Evolutionary conservation across 306 rosid species (phyloP), one percentile per base, ranked within the genome.

Genomic region (Quercus dentata): DNA sequence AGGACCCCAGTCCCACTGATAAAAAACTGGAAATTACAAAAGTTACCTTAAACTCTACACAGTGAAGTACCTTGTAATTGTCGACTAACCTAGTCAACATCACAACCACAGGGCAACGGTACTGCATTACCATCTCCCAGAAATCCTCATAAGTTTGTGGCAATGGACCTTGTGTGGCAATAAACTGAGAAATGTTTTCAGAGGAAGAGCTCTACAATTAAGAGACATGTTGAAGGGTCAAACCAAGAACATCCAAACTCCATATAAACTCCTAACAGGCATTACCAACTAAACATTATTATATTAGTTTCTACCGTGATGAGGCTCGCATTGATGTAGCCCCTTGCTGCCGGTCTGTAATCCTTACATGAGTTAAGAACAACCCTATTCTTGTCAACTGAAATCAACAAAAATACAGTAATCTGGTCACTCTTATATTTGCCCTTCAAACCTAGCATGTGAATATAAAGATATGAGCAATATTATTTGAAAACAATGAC

Each of bases 161-260:
- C 76, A 93, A 84, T 1, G 99, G 99, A 46, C 99, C 99, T 92
- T 95, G 99, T 19, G 99, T 93, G 69, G 99, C 99, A 63, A 95
- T 83, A 85, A 95, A 95, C 76, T 75, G 86, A 33, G 99, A 90
- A 75, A 90, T 80, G 74, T 10, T 77, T 77, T 88, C 89, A 5
- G 91, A 59, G 64, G 91, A 81, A 72, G 97, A 71, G 25, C 87
- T 85, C 97, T 94, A 68, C 87, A 85, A 23, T 38, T 21, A 80
- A 85, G 69, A 79, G 51, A n/a, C 54, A 83, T 75, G 54, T 56
- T 25, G 21, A 75, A 83, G n/a, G 46, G 59, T 78, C 72, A 79
- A 74, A 81, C 59, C 30, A 49, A 13, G 71, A 73, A 81, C 67
- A 12, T 71, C 11, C 30, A 56, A 73, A 51, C 44, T 31, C 41